Evolutionary conservation across 2,329 filamentous ascomycete genomes (phyloP), one percentile per base, ranked within the genome.

Genomic region (Trichoderma harzianum): DNA sequence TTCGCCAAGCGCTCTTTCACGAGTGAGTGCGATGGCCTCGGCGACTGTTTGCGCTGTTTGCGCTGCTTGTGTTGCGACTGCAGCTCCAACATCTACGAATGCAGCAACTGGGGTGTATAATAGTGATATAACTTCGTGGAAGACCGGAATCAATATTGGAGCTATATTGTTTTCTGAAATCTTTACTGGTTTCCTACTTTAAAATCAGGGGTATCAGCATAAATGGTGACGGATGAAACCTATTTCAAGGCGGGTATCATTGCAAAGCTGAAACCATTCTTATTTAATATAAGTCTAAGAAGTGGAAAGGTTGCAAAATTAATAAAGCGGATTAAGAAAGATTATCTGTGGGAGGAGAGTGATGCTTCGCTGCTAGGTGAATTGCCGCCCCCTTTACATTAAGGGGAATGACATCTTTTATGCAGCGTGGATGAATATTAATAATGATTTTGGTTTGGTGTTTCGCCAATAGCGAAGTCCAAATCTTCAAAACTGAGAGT

Each of bases 281-380:
- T 70, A 3, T 71, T 63, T 18, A 24, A 30, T 0, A 60, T 73
- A 21, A 65, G 30, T 10, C 63, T 68, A 11, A 67, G 73, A 34
- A 74, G 70, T 26, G 43, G 43, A 34, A 72, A 60, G 16, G 69
- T 73, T 24, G 62, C 26, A 1, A 62, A 72, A 28, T 21, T 72
- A 18, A 65, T 75, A 21, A 24, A 21, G 26, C n/a, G 6, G 3
- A 28, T 71, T 2, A 66, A 74, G 62, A 58, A 12, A 26, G 24
- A 70, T 12, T 12, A 74, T 34, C 65, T 64, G 10, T 68, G 60
- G 71, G 69, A 70, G 36, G 47, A 66, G 64, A 70, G 70, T 14
- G 67, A 75, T 57, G 39, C 36, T 16, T 10, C 16, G 7, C 5
- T 39, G 14, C 26, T 71, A 5, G 47, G 60, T 0, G 47, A 64